Evolutionary conservation across 352 stramenopile genomes (phyloP), one percentile per base, ranked within the genome.

Genomic region (Phytophthora brassicae): DNA sequence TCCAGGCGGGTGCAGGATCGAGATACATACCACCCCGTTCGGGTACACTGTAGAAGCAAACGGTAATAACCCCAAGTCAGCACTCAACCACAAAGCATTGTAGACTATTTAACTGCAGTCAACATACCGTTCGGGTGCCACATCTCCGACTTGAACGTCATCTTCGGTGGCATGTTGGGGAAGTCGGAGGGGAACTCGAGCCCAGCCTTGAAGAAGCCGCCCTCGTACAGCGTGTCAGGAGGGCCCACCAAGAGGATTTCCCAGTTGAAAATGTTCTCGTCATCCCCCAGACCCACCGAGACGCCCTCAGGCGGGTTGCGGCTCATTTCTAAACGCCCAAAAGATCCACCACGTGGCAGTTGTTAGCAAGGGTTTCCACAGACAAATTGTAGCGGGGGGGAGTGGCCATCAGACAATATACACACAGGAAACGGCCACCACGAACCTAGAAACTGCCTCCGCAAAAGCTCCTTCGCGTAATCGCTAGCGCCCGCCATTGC

Each of bases 111-210:
- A 31, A 31, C 26, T 31, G 26, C 26, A 12, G 16, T 6, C 1
- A 28, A 72, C 80, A 20, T 47, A 97, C 92, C 89, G 67, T 99
- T 99, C 7, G 97, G 97, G 73, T 99, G 97, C 95, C 96, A 99
- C 94, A 99, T 99, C 73, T 99, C 94, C 29, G 96, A 98, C 48
- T 89, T 89, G 77, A 99, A 99, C 22, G 90, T 99, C 97, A 99
- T 99, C 59, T 95, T 97, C 19, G 95, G 96, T 36, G 98, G 98
- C 87, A 97, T 98, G 79, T 99, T 99, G 42, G 98, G 98, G 72
- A 99, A 99, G 70, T 99, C 96, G 11, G 81, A 59, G 23, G 98
- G 98, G 72, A 99, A 99, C 51, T 98, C 84, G 22, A 99, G 84
- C 35, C 79, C 78, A 19, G 96, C 97, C 72, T 98, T 98, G 81